Conservation (phyloP, 495 filamentous ascomycete genomes). For the Lasiosphaeriaceae sp. region DNA sequence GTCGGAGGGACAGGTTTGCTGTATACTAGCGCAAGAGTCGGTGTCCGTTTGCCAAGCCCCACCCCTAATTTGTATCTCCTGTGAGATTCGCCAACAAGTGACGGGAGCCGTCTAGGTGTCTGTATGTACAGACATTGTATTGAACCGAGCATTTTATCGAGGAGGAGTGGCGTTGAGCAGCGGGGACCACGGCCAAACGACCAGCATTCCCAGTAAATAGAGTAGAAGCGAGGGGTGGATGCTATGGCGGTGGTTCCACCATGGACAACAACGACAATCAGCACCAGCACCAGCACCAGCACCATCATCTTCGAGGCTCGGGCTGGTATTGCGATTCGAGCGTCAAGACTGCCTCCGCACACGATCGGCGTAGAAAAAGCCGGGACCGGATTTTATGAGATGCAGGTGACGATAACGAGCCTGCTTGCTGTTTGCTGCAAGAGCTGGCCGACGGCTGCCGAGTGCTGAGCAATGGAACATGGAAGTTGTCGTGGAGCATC, state of each 20-base stretch:
- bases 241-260: too few relatives aligned
- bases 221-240: too few relatives aligned
- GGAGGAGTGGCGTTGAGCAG: too few relatives aligned
- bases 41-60: not conserved
- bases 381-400: not conserved
- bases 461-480: not conserved
- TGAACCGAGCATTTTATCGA: too few relatives aligned
- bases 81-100: not conserved
- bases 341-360: not conserved
- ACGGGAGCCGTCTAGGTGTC: not conserved
- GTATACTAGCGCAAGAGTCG: not conserved
- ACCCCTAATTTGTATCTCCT: not conserved
- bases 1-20: not conserved
- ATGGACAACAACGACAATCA: too few relatives aligned
- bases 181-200: too few relatives aligned
- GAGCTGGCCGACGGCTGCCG: not conserved
- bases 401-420: not conserved
- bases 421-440: not conserved
- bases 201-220: too few relatives aligned
- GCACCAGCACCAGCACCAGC: too few relatives aligned
- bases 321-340: not conserved
- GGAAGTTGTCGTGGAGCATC: too few relatives aligned
- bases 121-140: too few relatives aligned
- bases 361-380: not conserved
- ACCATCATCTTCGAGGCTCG: too few relatives aligned